Base-by-base conservation (phyloP, 2,329 filamentous ascomycete genomes). In the Emmonsiellopsis sp. region DNA sequence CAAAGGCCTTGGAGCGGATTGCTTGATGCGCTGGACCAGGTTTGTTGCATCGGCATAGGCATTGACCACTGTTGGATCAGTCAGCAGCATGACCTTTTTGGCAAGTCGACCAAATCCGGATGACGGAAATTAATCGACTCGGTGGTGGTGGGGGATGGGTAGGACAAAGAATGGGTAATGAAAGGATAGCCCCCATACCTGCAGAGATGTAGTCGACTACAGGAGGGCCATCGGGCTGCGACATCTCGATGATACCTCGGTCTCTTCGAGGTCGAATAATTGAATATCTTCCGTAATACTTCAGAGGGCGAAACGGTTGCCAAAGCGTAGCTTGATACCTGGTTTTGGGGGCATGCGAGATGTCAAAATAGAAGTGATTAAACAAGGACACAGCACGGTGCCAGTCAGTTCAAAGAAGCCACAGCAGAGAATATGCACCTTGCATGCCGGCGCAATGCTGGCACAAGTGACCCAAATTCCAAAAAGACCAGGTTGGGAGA, bases 11-110 rank as follows among this genome's bases (percentile, higher is more conserved):
- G 37, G 10, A 32, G 13, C 50, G 3, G 54, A 7, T n/a, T 47
- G 46, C 47, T 57, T 56, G 3, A 58, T 50, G 40, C 51, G 51
- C 31, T 58, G 44, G 38, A 59, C 35, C 30, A 59, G 48, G 38
- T 52, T 55, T 40, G 53, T 15, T 4, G 57, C 55, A 40, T 59
- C 53, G 20, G 49, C 9, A 42, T 54, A 59, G 16, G 56, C 48
- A 15, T 53, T 40, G 10, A 57, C 47, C 38, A 58, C 56, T 59
- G 34, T 44, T 40, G 20, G 20, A 37, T 31, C 9, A 38, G 46
- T 49, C 15, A 49, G 46, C 15, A 38, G 15, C 16, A 31, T 11
- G 10, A 30, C 7, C 26, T n/a, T 34, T 30, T 26, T 6, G 32
- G 34, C 31, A 31, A 40, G 40, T 38, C n/a, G 34, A 49, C 30